These are phyloP conservation scores for Henckelia pumila DNA, from an alignment of 257 asterid genomes.

Conservation along the genomic window DNA sequence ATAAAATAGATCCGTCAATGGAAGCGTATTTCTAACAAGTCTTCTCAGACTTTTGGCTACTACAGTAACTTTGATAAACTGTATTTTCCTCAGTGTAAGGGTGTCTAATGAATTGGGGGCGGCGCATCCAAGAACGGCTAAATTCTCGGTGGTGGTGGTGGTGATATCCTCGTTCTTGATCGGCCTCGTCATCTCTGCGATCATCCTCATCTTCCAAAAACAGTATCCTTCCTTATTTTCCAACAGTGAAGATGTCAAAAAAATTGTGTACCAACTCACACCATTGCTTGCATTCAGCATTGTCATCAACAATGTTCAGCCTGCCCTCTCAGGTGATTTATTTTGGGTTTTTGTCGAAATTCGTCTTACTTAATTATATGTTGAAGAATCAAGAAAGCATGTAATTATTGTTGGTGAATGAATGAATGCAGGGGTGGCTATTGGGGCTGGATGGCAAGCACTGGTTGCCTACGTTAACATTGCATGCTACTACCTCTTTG, in stretches of 20 bases:
- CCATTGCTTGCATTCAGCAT: slow-evolving; percentile 45
- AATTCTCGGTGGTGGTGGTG: slow-evolving; percentile 41
- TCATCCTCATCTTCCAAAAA: slow-evolving; percentile 24
- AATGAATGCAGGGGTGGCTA: slow-evolving; percentile 41
- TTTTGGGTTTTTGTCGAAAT: too few species aligned
- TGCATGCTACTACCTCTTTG: slow-evolving; percentile 43
- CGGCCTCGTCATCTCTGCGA: slow-evolving; percentile 26
- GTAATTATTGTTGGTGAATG: background rate
- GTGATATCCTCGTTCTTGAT: slow-evolving; percentile 33
- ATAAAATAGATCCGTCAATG: too few species aligned
- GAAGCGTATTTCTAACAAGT: too few species aligned
- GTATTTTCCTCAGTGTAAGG: slow-evolving; percentile 55
- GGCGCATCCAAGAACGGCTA: slow-evolving; percentile 49
- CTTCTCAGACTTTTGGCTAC: too few species aligned
- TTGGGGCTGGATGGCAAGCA: slow-evolving; percentile 61
- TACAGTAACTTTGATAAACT: too few species aligned
- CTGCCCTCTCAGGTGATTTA: slow-evolving; percentile 32
- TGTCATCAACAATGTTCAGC: slow-evolving; percentile 33
- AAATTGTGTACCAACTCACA: slow-evolving; percentile 38
- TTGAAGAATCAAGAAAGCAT: background rate
- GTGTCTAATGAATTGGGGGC: slow-evolving; percentile 66
- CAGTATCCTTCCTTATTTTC: slow-evolving; percentile 49
- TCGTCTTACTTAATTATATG: too few species aligned
- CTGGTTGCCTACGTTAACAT: slow-evolving; percentile 49
- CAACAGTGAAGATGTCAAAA: slow-evolving; percentile 28